phyloP scores from a whole-genome alignment of 2,329 filamentous ascomycete genomes.

The Calonectria montana region DNA sequence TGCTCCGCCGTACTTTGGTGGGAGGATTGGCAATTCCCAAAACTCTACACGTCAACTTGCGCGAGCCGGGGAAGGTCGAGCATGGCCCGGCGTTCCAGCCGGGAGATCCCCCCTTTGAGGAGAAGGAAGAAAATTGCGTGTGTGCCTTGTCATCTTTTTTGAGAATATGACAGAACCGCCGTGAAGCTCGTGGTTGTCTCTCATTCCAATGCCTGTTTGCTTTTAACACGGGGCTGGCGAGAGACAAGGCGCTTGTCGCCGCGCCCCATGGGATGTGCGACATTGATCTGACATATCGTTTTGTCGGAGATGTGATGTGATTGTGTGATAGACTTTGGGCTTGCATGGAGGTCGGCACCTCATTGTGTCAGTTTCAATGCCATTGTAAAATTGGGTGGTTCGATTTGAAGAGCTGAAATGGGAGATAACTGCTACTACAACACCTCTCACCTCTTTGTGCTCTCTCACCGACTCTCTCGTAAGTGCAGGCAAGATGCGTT shows the following conservation, averaged over 20 bases:
- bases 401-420: not conserved
- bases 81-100: not conserved
- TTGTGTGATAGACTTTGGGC: not conserved
- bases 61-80: not conserved
- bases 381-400: not conserved
- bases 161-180: slow-evolving; percentile 13
- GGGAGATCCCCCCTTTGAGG: not conserved
- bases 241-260: not conserved
- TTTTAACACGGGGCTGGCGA: not conserved
- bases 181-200: not conserved
- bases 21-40: not conserved
- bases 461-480: slow-evolving; percentile 4
- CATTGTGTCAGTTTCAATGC: slow-evolving; percentile 1
- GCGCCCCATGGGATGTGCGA: not conserved
- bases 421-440: not conserved
- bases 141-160: not conserved
- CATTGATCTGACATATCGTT: not conserved
- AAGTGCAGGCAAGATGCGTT: not conserved
- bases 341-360: not conserved
- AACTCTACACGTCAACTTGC: slow-evolving; percentile 18
- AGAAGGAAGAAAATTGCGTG: not conserved
- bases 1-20: not conserved
- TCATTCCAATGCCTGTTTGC: not conserved
- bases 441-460: not conserved
- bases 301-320: not conserved